Conservation (phyloP, 139 green algal genomes). For the Choricystis sp. region DNA sequence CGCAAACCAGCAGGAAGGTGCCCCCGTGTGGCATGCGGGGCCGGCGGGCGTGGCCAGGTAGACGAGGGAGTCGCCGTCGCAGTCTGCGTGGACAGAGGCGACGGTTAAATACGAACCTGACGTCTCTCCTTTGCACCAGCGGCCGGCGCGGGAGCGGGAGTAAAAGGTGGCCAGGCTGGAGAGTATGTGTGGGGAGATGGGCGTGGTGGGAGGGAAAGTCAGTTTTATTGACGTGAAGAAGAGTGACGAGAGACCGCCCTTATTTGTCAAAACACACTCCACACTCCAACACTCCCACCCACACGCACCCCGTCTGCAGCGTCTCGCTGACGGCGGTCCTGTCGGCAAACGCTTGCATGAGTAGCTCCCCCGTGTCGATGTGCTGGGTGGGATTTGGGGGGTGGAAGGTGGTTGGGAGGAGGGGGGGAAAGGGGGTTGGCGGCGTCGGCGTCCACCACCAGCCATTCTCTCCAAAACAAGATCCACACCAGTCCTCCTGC, state of each 20-base stretch:
- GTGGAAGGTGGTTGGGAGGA: too few relatives aligned
- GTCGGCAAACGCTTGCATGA: constrained; percentile 96
- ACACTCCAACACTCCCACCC: too few relatives aligned
- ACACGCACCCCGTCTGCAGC: constrained; percentile 55
- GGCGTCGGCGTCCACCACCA: too few relatives aligned
- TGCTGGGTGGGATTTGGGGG: constrained; percentile 50
- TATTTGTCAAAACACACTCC: too few relatives aligned
- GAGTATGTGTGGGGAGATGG: neutral
- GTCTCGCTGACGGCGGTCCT: constrained; percentile 67
- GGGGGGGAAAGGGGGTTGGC: too few relatives aligned
- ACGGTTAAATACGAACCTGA: constrained; percentile 81
- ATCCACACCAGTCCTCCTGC: too few relatives aligned
- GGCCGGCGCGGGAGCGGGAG: constrained; percentile 62
- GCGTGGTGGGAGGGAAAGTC: too few relatives aligned
- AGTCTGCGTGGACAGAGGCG: constrained; percentile 54
- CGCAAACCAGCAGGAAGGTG: constrained; percentile 78
- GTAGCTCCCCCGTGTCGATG: constrained; percentile 82
- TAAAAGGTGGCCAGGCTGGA: constrained; percentile 88
- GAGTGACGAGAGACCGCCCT: too few relatives aligned
- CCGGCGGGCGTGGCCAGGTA: constrained; percentile 79
- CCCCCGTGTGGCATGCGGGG: constrained; percentile 84
- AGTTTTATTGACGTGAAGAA: too few relatives aligned
- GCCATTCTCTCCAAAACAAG: too few relatives aligned
- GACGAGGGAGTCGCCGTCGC: constrained; percentile 86
- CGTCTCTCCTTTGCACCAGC: constrained; percentile 98